These are phyloP conservation scores for Phytophthora pluvialis DNA, from an alignment of 352 stramenopile species.

Conservation along the genomic window DNA sequence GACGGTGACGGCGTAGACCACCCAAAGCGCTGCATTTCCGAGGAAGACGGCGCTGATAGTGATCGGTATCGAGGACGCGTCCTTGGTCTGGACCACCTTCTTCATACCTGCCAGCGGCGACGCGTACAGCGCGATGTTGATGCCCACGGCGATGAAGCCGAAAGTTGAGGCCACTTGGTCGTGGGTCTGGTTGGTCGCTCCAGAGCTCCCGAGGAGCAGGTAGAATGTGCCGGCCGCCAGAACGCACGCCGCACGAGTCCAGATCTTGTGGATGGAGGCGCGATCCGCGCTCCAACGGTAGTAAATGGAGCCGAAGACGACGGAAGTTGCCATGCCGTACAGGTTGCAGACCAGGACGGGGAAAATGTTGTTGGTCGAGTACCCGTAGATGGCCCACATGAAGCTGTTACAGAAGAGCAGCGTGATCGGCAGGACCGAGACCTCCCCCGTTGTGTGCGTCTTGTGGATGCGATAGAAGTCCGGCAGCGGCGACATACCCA, in stretches of 20 bases:
- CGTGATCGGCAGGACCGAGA: constrained; percentile 40
- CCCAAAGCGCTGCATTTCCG: constrained; percentile 39
- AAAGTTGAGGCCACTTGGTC: constrained; percentile 34
- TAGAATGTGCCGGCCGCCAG: constrained; percentile 32
- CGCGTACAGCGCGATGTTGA: constrained; percentile 40
- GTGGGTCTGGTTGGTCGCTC: constrained; percentile 34
- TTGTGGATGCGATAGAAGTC: constrained; percentile 44
- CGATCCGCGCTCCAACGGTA: constrained; percentile 38
- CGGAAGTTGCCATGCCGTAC: constrained; percentile 33
- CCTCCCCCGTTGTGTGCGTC: constrained; percentile 36
- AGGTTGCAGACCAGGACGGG: constrained; percentile 38
- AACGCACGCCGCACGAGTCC: constrained; percentile 19
- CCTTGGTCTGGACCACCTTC: constrained; percentile 41
- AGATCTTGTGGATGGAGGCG: constrained; percentile 28
- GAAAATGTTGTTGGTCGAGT: constrained; percentile 39
- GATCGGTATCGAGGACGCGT: constrained; percentile 37
- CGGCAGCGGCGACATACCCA: constrained; percentile 40
- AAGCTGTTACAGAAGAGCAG: constrained; percentile 46
- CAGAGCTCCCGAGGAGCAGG: constrained; percentile 30
- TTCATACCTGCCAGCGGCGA: constrained; percentile 43
- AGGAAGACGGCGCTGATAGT: constrained; percentile 37
- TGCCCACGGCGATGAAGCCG: constrained; percentile 35
- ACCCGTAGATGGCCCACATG: constrained; percentile 52
- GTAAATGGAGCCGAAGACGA: constrained; percentile 40
- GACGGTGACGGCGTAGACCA: constrained; percentile 29